Evolutionary conservation across 2,329 filamentous ascomycete genomes (phyloP).

Genomic region (Pyricularia sp.): DNA sequence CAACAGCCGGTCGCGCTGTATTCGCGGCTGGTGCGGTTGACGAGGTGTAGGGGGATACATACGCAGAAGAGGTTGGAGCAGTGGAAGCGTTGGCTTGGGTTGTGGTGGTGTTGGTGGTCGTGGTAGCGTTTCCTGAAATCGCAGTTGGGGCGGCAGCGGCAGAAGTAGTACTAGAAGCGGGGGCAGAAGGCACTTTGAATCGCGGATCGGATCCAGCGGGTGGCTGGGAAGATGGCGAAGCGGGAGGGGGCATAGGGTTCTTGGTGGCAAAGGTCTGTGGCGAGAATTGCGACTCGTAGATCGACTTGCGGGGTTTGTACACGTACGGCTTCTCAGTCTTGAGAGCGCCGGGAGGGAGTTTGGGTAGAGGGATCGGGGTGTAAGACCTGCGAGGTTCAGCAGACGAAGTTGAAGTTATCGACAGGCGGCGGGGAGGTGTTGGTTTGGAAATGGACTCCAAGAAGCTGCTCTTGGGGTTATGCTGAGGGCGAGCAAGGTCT

Average conservation of each 20-base stretch:
- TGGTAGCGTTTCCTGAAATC: background rate
- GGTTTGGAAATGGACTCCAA: constrained; percentile 55
- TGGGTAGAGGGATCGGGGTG: constrained; percentile 15
- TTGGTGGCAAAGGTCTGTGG: constrained; percentile 3
- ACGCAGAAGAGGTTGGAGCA: background rate
- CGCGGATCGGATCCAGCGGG: background rate
- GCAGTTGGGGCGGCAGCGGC: constrained; percentile 2
- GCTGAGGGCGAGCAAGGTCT: constrained; percentile 47
- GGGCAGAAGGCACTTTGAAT: constrained; percentile 2
- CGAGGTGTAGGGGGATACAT: background rate
- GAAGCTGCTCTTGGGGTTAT: constrained; percentile 64
- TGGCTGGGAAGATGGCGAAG: background rate
- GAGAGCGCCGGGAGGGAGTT: constrained; percentile 14
- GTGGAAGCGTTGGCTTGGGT: background rate
- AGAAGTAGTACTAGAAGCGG: background rate
- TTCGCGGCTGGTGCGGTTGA: background rate
- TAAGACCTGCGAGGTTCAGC: constrained; percentile 12
- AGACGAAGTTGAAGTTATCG: constrained; percentile 8
- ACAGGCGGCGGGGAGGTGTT: constrained; percentile 16
- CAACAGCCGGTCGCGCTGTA: constrained; percentile 2
- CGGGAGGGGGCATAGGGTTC: constrained; percentile 3
- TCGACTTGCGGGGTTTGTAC: constrained; percentile 38
- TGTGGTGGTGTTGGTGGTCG: background rate
- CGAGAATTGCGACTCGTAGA: background rate
- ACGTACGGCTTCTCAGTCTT: constrained; percentile 39